Percentiles rank a stretch among this genome's conserved stretches.
phyloP scores from a whole-genome alignment of 352 stramenopile genomes.

The Globisporangium uncinulatum region DNA sequence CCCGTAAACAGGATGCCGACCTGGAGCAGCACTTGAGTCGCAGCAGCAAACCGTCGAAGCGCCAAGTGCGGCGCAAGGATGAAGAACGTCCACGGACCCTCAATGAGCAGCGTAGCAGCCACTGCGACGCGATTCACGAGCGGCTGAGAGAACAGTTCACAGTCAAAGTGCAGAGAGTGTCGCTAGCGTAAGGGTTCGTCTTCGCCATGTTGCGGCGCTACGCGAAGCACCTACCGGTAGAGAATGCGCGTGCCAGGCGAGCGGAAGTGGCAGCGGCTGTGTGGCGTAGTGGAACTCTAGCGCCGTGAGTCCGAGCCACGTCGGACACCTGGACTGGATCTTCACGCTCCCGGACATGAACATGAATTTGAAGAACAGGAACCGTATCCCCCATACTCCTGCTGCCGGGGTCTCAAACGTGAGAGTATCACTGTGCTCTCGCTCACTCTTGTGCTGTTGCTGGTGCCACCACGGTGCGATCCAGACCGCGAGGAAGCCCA shows the following conservation, averaged over 20 bases:
- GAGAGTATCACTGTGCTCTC: neutral
- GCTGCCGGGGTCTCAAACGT: slow-evolving; percentile 25
- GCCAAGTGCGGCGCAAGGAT: slow-evolving; percentile 60
- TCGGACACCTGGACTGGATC: slow-evolving; percentile 87
- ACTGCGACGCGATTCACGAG: slow-evolving; percentile 72
- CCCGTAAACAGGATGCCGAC: slow-evolving; percentile 83
- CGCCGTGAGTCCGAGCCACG: slow-evolving; percentile 87
- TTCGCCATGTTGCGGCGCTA: too few species aligned
- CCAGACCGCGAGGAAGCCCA: slow-evolving; percentile 62
- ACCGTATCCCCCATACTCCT: slow-evolving; percentile 66
- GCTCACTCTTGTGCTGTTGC: neutral
- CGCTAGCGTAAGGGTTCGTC: too few species aligned
- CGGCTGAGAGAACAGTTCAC: slow-evolving; percentile 28
- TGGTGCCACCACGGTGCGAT: slow-evolving; percentile 33
- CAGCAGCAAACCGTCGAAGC: slow-evolving; percentile 48
- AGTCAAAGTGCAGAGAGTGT: neutral
- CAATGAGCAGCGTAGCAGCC: slow-evolving; percentile 80
- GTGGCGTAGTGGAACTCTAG: slow-evolving; percentile 92
- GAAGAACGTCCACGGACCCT: slow-evolving; percentile 85
- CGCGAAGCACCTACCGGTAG: slow-evolving; percentile 36
- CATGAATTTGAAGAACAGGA: slow-evolving; percentile 94
- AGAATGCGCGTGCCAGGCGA: slow-evolving; percentile 86
- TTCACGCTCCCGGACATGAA: slow-evolving; percentile 91
- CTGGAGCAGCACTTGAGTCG: slow-evolving; percentile 77
- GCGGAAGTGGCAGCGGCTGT: slow-evolving; percentile 67